Percentiles rank a stretch among this genome's conserved stretches.
Conservation (phyloP, 2,329 filamentous ascomycete species). For the Nannizziopsis arthrosporioides region DNA sequence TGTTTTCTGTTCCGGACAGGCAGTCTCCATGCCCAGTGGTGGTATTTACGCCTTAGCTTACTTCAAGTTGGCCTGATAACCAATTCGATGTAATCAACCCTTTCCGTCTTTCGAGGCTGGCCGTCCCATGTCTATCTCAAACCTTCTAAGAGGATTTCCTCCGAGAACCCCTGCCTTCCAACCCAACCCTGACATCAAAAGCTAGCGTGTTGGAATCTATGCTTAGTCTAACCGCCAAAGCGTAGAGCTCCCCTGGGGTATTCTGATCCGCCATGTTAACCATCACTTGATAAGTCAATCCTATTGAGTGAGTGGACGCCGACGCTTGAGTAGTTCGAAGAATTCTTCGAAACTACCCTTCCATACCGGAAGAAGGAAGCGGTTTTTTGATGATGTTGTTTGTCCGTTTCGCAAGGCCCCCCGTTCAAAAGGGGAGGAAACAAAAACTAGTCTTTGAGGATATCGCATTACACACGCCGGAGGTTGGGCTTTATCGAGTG, state of each 20-base stretch:
- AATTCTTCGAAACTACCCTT: slow-evolving; percentile 22
- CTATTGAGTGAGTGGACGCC: slow-evolving; percentile 45
- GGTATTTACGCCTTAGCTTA: neutral
- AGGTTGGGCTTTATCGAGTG: slow-evolving; percentile 27
- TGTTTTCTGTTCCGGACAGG: slow-evolving; percentile 30
- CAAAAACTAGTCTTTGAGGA: slow-evolving; percentile 92
- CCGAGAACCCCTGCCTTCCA: slow-evolving; percentile 31
- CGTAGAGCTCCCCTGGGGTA: slow-evolving; percentile 31
- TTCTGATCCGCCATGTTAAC: slow-evolving; percentile 57
- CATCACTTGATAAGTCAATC: slow-evolving; percentile 45
- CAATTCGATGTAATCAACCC: neutral
- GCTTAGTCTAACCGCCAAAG: slow-evolving; percentile 44
- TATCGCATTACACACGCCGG: slow-evolving; percentile 70
- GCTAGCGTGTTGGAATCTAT: slow-evolving; percentile 38
- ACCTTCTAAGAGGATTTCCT: slow-evolving; percentile 28
- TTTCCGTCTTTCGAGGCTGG: slow-evolving; percentile 13
- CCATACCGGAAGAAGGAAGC: slow-evolving; percentile 42
- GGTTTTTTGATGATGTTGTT: slow-evolving; percentile 93
- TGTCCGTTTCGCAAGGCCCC: slow-evolving; percentile 60
- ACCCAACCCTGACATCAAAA: slow-evolving; percentile 23
- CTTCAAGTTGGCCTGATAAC: neutral
- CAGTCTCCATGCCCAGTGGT: slow-evolving; percentile 16
- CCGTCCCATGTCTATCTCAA: slow-evolving; percentile 41
- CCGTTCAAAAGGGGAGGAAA: slow-evolving; percentile 53
- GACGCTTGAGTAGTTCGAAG: slow-evolving; percentile 29